phyloP scores from a whole-genome alignment of 305 asterid species.

The Fraxinus ornus region DNA sequence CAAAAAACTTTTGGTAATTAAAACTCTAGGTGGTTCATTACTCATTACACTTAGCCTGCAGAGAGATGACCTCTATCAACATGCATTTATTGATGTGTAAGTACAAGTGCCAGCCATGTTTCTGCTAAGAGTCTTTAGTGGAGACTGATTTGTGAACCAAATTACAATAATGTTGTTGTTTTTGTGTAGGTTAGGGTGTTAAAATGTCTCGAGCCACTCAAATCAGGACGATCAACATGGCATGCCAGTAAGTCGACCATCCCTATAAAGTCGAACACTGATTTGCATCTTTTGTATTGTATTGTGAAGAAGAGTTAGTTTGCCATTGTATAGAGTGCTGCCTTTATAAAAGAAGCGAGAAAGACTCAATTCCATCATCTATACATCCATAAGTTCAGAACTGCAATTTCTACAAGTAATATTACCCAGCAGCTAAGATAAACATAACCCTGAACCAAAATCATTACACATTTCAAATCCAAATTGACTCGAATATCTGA shows the following conservation, averaged over 20 bases:
- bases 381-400: background rate
- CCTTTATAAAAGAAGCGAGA: background rate
- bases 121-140: constrained; percentile 2
- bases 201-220: background rate
- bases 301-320: background rate
- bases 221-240: too few relatives aligned
- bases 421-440: background rate
- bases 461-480: background rate
- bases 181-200: background rate
- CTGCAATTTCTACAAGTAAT: background rate
- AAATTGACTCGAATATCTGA: background rate
- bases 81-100: background rate
- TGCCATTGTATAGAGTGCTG: background rate
- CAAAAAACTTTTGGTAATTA: background rate
- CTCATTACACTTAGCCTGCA: background rate
- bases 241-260: too few relatives aligned
- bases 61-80: too few relatives aligned
- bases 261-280: too few relatives aligned
- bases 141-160: background rate
- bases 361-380: background rate
- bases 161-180: background rate
- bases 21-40: background rate
- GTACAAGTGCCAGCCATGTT: constrained; percentile 22
- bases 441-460: background rate
- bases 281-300: too few relatives aligned